Evolutionary conservation across 805 yeast genomes (phyloP), one percentile per base, ranked within the genome.

Genomic region (Martiniozyma abietophila): DNA sequence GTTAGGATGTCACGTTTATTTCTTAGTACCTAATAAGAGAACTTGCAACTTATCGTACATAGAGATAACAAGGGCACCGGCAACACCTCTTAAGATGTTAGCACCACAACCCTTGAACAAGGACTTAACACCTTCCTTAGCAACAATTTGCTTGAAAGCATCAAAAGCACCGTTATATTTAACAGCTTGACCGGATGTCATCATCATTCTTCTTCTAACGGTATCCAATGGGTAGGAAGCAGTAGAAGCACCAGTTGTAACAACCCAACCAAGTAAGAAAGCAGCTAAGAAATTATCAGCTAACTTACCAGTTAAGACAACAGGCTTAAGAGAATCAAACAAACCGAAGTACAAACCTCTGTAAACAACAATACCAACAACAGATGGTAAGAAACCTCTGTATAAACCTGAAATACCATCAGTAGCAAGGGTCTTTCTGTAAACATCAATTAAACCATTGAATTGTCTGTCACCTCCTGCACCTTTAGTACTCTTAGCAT

Each of bases 121-220:
- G 56, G 96, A 84, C 44, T 62, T 58, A 57, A 83, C 67, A 84
- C 96, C 96, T 71, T 88, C 96, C 63, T 92, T 85, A 53, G 94
- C 94, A 55, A 88, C 89, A 64, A 86, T 84, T 73, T 85, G 69
- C 56, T 63, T 70, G 83, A 82, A 79, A 69, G 92, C 84, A 67
- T 88, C 96, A 65, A 83, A 74, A 54, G 96, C 94, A 73, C 94
- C 92, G 62, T 77, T 70, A 75, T 86, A 86, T 74, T 88, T 86
- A 58, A 86, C 94, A 60, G 94, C 95, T 74, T 85, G 94, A 69
- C 96, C 96, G 54, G 96, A 88, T 56, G 96, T 86, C 96, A 86
- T 86, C 96, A 86, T 86, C 96, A 86, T 86, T 82, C 96, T 85
- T 83, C 96, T 85, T 81, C 96, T 88, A 63, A 86, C 86, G 62